Evolutionary conservation across 2,329 filamentous ascomycete genomes (phyloP), one percentile per base, ranked within the genome.

Genomic region (Dothiorella sarmentorum): DNA sequence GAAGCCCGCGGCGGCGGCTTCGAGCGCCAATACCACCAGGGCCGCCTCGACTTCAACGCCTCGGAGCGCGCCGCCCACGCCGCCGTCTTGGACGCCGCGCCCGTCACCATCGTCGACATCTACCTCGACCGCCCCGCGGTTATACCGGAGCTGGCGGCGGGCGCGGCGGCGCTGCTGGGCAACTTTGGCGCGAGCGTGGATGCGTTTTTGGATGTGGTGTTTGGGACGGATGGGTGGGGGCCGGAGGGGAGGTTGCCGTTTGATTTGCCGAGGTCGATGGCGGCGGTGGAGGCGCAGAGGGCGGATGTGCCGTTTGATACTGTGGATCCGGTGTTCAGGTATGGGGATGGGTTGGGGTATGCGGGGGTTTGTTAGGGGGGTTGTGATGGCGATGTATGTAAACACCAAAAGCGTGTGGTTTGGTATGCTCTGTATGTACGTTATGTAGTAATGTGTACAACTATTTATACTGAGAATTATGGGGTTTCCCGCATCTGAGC

Each of bases 181-280:
- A 77, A 71, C 61, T 79, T 71, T 53, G 76, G 76, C 0, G 73
- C 71, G 31, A 68, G 71, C 15, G 64, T 67, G 0, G 71, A 76
- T 0, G 77, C 76, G 0, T 77, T 79, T 58, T 61, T 80, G 3
- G 77, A 79, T 59, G 68, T 79, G 0, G 60, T 78, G 1, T 74
- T 79, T 56, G 70, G 69, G 0, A 62, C 69, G 7, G 67, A 72
- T 37, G 69, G 67, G 1, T 70, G 68, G 7, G 63, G 65, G 11
- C 78, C 78, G 0, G 63, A 73, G 58, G 78, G 78, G 0, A 74
- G 69, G 65, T 60, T 80, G 59, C 78, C 78, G 0, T 79, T 79
- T 64, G 78, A 81, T 63, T 56, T 82, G 31, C 78, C 79, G 0
- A 63, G 74, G 10, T 78, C 75, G 5, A 72, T 73, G 62, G 70